Base-by-base conservation (phyloP, 805 yeast species). In the Grigorovia transvaalensis region DNA sequence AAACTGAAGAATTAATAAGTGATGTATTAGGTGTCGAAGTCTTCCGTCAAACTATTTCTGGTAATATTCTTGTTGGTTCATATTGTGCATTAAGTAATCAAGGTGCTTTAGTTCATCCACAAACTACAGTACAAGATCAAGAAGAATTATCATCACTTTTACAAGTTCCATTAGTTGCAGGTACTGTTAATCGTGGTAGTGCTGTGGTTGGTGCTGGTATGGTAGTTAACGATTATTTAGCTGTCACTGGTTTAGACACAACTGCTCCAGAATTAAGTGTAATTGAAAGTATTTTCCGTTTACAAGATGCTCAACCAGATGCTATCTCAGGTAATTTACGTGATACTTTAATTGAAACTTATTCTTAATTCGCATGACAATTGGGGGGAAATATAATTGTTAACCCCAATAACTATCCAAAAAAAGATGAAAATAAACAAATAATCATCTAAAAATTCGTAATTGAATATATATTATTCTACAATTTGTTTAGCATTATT, bases 11-110 rank as follows among this genome's bases (percentile, higher is more conserved):
- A 74, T 75, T 93, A 61, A 93, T 93, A 67, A 96, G 98, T 46
- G 99, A 93, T 71, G 96, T 90, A 15, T 78, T 93, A 53, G 99
- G 99, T 54, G 99, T 93, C 50, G 99, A 93, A 73, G 99, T 93
- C 46, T 93, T 93, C 79, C 85, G 98, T 75, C 99, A 93, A 73
- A 93, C 99, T 47, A 90, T 93, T 62, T 97, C 99, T 13, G 97
- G 97, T 60, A 91, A 93, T 71, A 97, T 93, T 53, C 78, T 93
- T 55, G 99, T 93, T 51, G 99, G 99, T 53, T 86, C 96, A 7
- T 93, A 93, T 74, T 91, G 98, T 72, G 73, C 96, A 23, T 77
- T 93, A 59, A 85, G 96, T 45, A 93, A 93, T 74, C 96, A 90
- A 71, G 99, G 99, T 69, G 99, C 98, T 57, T 76, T 93, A 59